Evolutionary conservation across 176 grass and related monocot species (phyloP).

Genomic region (Carex myosuroides): DNA sequence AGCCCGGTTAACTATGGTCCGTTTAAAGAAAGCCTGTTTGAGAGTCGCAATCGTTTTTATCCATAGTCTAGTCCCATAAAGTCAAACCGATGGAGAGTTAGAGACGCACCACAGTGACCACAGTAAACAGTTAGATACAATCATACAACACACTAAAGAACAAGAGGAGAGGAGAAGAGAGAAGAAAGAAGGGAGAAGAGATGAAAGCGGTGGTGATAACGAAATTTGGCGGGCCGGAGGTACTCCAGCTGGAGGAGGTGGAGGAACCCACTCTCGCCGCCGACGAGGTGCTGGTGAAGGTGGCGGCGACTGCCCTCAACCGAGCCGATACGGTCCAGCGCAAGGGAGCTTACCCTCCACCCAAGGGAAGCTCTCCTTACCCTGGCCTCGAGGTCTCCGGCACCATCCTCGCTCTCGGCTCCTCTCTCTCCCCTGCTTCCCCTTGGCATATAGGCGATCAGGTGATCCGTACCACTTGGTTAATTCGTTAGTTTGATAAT

Average conservation of each 20-base stretch:
- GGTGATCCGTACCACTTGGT: background rate
- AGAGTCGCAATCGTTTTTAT: background rate
- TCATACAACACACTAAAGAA: background rate
- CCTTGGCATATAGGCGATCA: slow-evolving; percentile 59
- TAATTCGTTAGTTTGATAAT: background rate
- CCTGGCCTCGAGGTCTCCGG: slow-evolving; percentile 82
- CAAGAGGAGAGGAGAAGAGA: background rate
- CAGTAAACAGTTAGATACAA: no score
- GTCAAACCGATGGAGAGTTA: background rate
- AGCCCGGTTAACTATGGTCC: background rate
- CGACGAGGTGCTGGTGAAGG: slow-evolving; percentile 59
- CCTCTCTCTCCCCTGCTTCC: slow-evolving; percentile 16
- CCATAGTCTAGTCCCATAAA: background rate
- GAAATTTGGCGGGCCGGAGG: slow-evolving; percentile 52
- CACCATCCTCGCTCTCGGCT: slow-evolving; percentile 52
- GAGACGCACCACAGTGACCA: background rate
- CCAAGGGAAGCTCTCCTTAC: slow-evolving; percentile 52
- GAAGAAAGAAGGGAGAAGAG: background rate
- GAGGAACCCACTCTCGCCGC: slow-evolving; percentile 36
- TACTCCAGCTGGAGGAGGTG: slow-evolving; percentile 53
- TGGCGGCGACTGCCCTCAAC: slow-evolving; percentile 60
- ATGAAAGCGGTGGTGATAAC: slow-evolving; percentile 75
- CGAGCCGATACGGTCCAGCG: slow-evolving; percentile 71
- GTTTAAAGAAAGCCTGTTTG: background rate
- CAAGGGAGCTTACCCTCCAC: slow-evolving; percentile 43